phyloP scores from a whole-genome alignment of 2,329 filamentous ascomycete genomes.

The Xylaria sp. region DNA sequence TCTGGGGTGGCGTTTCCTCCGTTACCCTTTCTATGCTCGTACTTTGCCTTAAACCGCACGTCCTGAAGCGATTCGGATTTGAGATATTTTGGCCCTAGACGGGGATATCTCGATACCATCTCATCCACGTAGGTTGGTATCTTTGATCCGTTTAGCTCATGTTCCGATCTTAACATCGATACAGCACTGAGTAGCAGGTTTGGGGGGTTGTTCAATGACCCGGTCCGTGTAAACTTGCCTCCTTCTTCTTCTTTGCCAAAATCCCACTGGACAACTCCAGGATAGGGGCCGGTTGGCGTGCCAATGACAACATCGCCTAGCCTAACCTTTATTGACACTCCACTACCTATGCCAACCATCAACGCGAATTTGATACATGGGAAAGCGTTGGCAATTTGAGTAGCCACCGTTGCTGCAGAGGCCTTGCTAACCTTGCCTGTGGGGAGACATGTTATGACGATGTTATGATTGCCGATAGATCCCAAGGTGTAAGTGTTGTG shows the following conservation, averaged over 20 bases:
- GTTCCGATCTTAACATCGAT: conserved; percentile 14
- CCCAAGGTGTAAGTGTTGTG: conserved; percentile 32
- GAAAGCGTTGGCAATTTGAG: conserved; percentile 42
- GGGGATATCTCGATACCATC: conserved; percentile 25
- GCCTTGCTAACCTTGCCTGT: conserved; percentile 42
- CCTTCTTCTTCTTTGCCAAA: conserved; percentile 28
- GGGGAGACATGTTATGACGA: conserved; percentile 34
- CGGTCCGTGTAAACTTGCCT: conserved; percentile 27
- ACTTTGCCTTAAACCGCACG: conserved; percentile 20
- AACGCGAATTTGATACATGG: conserved; percentile 45
- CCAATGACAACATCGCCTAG: conserved; percentile 39
- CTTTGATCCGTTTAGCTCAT: conserved; percentile 21
- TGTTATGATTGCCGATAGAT: conserved; percentile 28
- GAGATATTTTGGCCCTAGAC: conserved; percentile 27
- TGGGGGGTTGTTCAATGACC: conserved; percentile 31
- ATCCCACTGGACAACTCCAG: conserved; percentile 37
- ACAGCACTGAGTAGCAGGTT: conserved; percentile 28
- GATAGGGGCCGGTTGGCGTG: conserved; percentile 15
- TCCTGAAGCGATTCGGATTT: conserved; percentile 27
- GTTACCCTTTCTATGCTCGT: neutral
- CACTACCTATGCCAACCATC: conserved; percentile 51
- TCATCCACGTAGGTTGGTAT: conserved; percentile 29
- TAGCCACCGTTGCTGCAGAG: conserved; percentile 42
- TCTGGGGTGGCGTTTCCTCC: neutral
- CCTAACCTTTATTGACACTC: conserved; percentile 28